phyloP scores from a whole-genome alignment of 495 filamentous ascomycete species.

The Hypoxylon lienhwacheense region DNA sequence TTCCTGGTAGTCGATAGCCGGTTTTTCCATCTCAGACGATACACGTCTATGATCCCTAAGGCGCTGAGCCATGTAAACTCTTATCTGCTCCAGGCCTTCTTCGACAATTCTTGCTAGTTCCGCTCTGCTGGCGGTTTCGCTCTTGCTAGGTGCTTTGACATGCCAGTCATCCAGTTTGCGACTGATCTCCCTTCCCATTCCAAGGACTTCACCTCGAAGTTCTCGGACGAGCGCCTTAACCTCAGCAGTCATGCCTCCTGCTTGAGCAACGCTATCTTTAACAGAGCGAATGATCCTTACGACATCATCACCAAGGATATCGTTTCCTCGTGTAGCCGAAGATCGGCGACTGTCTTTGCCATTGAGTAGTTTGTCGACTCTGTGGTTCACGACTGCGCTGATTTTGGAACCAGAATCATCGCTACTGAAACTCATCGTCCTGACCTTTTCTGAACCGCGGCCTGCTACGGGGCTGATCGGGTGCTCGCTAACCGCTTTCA shows the following conservation, averaged over 20 bases:
- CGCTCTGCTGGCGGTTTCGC: conserved; percentile 58
- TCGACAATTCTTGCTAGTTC: conserved; percentile 79
- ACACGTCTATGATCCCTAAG: conserved; percentile 74
- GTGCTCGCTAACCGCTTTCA: conserved; percentile 68
- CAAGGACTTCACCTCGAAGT: conserved; percentile 86
- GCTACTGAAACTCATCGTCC: conserved; percentile 52
- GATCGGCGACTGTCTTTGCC: conserved; percentile 43
- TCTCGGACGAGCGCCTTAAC: conserved; percentile 89
- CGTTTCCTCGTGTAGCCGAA: conserved; percentile 38
- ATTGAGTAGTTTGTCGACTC: conserved; percentile 39
- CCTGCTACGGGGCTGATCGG: conserved; percentile 54
- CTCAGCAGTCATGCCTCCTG: conserved; percentile 82
- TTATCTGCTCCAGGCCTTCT: conserved; percentile 75
- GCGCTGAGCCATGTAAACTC: conserved; percentile 73
- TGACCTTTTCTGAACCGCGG: conserved; percentile 28
- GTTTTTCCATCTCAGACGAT: conserved; percentile 51
- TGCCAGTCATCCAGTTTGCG: conserved; percentile 72
- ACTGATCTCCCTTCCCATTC: conserved; percentile 86
- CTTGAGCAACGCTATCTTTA: conserved; percentile 82
- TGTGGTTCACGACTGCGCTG: conserved; percentile 45
- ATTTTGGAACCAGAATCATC: conserved; percentile 42
- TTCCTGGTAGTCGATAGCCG: conserved; percentile 68
- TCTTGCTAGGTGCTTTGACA: conserved; percentile 54
- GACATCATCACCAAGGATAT: conserved; percentile 67
- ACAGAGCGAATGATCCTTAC: conserved; percentile 76